phyloP scores from a whole-genome alignment of 805 yeast genomes.

The Hanseniaspora lachancei region DNA sequence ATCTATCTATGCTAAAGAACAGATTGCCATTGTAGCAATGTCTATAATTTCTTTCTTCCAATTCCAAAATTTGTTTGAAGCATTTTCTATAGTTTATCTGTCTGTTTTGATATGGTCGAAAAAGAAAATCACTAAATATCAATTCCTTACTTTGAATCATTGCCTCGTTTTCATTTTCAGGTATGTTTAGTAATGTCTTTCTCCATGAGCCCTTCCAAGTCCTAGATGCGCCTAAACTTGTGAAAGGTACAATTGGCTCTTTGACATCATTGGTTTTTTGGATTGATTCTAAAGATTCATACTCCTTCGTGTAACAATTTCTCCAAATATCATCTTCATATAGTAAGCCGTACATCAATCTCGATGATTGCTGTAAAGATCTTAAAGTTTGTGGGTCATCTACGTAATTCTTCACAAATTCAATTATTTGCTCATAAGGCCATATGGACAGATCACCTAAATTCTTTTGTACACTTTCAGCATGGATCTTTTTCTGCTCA shows the following conservation, averaged over 20 bases:
- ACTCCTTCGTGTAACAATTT: conserved; percentile 33
- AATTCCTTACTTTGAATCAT: conserved; percentile 34
- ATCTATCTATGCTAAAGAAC: conserved; percentile 36
- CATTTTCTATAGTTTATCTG: conserved; percentile 46
- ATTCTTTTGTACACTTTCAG: conserved; percentile 23
- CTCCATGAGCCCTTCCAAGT: conserved; percentile 79
- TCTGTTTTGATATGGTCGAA: conserved; percentile 72
- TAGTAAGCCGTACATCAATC: conserved; percentile 55
- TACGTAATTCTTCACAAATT: conserved; percentile 35
- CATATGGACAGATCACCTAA: conserved; percentile 44
- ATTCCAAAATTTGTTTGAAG: conserved; percentile 37
- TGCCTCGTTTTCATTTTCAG: conserved; percentile 30
- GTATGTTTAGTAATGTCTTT: conserved; percentile 37
- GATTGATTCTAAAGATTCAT: conserved; percentile 16
- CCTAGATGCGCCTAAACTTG: conserved; percentile 16
- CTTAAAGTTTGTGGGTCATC: conserved; percentile 37
- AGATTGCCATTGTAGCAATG: conserved; percentile 18
- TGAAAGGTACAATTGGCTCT: conserved; percentile 21
- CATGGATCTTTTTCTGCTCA: conserved; percentile 13
- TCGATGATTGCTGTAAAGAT: conserved; percentile 45
- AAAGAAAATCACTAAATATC: conserved; percentile 64
- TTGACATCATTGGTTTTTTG: conserved; percentile 7
- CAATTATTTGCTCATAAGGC: conserved; percentile 52
- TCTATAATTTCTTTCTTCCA: conserved; percentile 29
- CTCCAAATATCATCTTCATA: conserved; percentile 79